Evolutionary conservation across 2,329 filamentous ascomycete genomes (phyloP), one percentile per base, ranked within the genome.

Genomic region (Diaporthe destruens): DNA sequence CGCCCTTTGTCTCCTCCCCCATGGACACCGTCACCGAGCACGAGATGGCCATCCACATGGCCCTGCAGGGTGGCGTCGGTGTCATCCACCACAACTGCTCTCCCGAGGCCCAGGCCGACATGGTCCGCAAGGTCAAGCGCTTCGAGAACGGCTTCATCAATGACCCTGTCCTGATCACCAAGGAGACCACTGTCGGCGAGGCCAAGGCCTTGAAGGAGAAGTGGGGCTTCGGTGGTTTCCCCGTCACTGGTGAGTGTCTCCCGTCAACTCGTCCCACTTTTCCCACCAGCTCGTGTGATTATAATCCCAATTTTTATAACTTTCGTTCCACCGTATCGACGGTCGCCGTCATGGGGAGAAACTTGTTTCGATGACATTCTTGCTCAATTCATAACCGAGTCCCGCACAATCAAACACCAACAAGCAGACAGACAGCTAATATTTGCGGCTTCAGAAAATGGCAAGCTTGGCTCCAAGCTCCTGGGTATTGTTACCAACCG

Each of bases 291-390:
- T 72, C 57, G 34, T 39, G 87, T 95, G 94, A 98, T 98, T 96
- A 94, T 88, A 89, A 88, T 90, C 87, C 88, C 85, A 87, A 88
- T 89, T 87, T 85, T 86, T 90, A 93, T 98, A 98, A 98, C 96
- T 99, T 99, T 99, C 96, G 96, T 99, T 99, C 96, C 96, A 96
- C 96, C 94, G 94, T 89, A 97, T 92, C 90, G 93, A 93, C 92
- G 88, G 49, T 89, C 86, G 91, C 89, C 89, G 93, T 94, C 89
- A 87, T 98, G 95, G 90, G 94, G 95, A 98, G 85, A 87, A 84
- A 85, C 82, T 53, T 75, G 63, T 47, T 74, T 73, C 71, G 56
- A 74, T 74, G 73, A 74, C 25, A 20, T 23, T 51, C 66, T 36
- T 51, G 69, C 61, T 39, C 23, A 51, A 65, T 71, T 71, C 61